Conservation (phyloP, 805 yeast species). For the Teunomyces barrocoloradensis region DNA sequence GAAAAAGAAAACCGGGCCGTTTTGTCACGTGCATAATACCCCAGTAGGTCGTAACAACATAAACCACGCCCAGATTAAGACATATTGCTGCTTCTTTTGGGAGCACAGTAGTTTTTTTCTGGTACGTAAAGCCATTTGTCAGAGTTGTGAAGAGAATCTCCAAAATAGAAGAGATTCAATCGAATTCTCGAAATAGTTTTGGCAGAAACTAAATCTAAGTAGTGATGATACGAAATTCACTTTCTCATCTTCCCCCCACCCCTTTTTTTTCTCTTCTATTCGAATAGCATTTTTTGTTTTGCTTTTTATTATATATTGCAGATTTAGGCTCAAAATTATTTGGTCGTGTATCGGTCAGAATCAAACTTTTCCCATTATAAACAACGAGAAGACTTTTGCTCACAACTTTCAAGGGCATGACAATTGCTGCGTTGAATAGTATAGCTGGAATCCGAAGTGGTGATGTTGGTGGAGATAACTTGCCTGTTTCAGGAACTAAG, state of each 20-base stretch:
- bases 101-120: background rate
- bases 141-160: background rate
- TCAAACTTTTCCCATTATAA: conserved; percentile 3
- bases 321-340: background rate
- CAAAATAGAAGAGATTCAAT: too few relatives aligned
- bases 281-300: background rate
- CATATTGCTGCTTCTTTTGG: background rate
- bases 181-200: too few relatives aligned
- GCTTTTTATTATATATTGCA: background rate
- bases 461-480: background rate
- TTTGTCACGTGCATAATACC: too few relatives aligned
- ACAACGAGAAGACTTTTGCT: conserved; percentile 3
- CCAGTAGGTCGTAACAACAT: too few relatives aligned
- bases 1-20: background rate
- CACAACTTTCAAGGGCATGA: conserved; percentile 3
- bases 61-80: background rate
- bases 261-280: background rate
- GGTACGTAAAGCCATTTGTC: background rate
- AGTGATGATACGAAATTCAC: too few relatives aligned
- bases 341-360: conserved; percentile 2
- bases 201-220: too few relatives aligned
- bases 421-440: conserved; percentile 4
- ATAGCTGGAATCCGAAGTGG: conserved; percentile 1
- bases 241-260: background rate
- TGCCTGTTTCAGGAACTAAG: conserved; percentile 11